Percentiles rank a stretch among this genome's conserved stretches.
Conservation (phyloP, 148 eudicot species). For the Arctostaphylos glauca region DNA sequence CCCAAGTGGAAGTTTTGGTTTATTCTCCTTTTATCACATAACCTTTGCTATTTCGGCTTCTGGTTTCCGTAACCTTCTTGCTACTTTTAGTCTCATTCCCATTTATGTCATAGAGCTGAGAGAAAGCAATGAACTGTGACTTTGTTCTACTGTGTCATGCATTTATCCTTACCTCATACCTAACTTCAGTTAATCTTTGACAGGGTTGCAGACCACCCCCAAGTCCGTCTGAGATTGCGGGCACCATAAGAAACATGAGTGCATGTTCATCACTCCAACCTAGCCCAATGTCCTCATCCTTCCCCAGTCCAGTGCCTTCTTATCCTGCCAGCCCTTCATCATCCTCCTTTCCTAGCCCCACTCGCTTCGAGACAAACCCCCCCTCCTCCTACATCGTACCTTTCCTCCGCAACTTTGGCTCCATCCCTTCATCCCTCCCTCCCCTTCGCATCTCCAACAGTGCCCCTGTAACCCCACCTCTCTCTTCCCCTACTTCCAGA, state of each 20-base stretch:
- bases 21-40: neutral
- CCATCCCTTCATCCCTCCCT: slow-evolving; percentile 68
- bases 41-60: neutral
- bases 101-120: neutral
- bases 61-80: neutral
- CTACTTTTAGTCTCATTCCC: neutral
- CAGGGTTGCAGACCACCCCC: slow-evolving; percentile 89
- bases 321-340: slow-evolving; percentile 92
- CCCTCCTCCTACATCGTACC: slow-evolving; percentile 75
- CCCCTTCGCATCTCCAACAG: slow-evolving; percentile 86
- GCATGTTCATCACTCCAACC: slow-evolving; percentile 72
- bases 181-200: neutral
- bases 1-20: neutral
- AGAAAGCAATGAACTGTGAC: neutral
- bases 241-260: slow-evolving; percentile 54
- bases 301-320: slow-evolving; percentile 88
- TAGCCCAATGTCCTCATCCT: slow-evolving; percentile 83
- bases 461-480: slow-evolving; percentile 94
- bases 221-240: slow-evolving; percentile 38
- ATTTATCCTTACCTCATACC: neutral
- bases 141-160: neutral
- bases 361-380: slow-evolving; percentile 49
- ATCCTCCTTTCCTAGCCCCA: slow-evolving; percentile 85
- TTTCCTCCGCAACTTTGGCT: slow-evolving; percentile 65
- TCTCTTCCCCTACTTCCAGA: slow-evolving; percentile 79